Evolutionary conservation across 2,329 filamentous ascomycete species (phyloP).

Genomic region (Dryadomyces quercivorus): DNA sequence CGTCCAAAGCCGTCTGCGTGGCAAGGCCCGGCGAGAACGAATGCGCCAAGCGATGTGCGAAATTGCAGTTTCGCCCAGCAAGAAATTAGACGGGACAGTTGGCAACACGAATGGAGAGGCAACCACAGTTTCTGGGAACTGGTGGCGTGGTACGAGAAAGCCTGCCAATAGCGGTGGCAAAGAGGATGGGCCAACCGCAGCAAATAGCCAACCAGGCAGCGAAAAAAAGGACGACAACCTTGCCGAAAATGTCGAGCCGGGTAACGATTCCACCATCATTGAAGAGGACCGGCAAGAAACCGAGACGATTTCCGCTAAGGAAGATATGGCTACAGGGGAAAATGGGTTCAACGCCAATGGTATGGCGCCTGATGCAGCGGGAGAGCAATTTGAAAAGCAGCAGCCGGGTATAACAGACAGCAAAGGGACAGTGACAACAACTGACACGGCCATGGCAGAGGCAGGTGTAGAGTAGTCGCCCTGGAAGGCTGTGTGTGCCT

Average conservation of each 20-base stretch:
- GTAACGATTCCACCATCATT: conserved; percentile 2
- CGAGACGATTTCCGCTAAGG: not conserved
- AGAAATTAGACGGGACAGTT: conserved; percentile 19
- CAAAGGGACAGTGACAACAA: not conserved
- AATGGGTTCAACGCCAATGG: too few species aligned
- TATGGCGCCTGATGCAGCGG: too few species aligned
- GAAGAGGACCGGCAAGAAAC: not conserved
- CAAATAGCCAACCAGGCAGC: conserved; percentile 34
- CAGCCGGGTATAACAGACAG: too few species aligned
- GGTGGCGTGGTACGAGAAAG: conserved; percentile 10
- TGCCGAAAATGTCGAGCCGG: conserved; percentile 2
- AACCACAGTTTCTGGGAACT: conserved; percentile 9
- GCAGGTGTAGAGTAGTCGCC: conserved; percentile 4
- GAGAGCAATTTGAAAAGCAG: not conserved
- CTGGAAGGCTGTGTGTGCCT: not conserved
- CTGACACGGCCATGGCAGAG: conserved; percentile 10
- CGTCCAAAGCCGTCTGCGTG: conserved; percentile 41
- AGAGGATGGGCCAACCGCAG: conserved; percentile 18
- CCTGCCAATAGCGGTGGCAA: conserved; percentile 10
- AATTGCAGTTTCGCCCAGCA: conserved; percentile 27
- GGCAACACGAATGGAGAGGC: conserved; percentile 11
- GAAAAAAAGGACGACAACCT: conserved; percentile 2
- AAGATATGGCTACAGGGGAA: not conserved
- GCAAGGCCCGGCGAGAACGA: conserved; percentile 41
- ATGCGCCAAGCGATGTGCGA: conserved; percentile 44